Evolutionary conservation across 345 rosid genomes (phyloP), one percentile per base, ranked within the genome.

Genomic region (Camelina neglecta): DNA sequence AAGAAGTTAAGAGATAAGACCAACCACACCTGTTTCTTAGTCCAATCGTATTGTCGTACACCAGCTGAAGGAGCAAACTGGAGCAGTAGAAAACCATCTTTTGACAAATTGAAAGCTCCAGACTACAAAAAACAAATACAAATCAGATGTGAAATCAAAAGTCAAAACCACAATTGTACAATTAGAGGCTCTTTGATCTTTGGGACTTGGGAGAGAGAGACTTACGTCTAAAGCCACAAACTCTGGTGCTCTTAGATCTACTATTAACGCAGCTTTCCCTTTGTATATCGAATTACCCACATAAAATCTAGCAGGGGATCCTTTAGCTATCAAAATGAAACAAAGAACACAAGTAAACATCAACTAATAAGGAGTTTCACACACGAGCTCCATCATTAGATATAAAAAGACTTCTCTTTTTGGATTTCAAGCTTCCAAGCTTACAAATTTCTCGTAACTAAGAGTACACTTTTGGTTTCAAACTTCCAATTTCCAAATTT

Each of bases 241-340:
- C 79, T 94, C 96, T 1, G 97, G 99, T 38, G 92, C 87, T 80
- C 75, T 79, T 16, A 97, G 99, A 59, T 88, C 93, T 51, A 92
- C 92, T 1, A 90, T 86, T 45, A 95, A 78, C 11, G 92, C 99
- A 60, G 97, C 97, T 83, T 94, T 95, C 69, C 99, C 99, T 84
- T 95, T 95, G 86, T 92, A 95, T 60, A 95, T 86, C 7, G 97
- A 89, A 80, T 95, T 90, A 4, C 95, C 89, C 72, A 91, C 96
- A 60, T 79, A 93, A 67, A 87, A 83, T 83, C 82, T 87, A 54
- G 92, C 74, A 3, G 87, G 85, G 49, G 49, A 54, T 44, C 83
- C 89, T 77, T 83, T 87, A 50, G 72, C 93, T 84, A 62, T 33
- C 55, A 75, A 55, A 65, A 13, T 38, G 18, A 77, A 64, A 63